Conservation (phyloP, 495 filamentous ascomycete genomes). For the Thozetella sp. region DNA sequence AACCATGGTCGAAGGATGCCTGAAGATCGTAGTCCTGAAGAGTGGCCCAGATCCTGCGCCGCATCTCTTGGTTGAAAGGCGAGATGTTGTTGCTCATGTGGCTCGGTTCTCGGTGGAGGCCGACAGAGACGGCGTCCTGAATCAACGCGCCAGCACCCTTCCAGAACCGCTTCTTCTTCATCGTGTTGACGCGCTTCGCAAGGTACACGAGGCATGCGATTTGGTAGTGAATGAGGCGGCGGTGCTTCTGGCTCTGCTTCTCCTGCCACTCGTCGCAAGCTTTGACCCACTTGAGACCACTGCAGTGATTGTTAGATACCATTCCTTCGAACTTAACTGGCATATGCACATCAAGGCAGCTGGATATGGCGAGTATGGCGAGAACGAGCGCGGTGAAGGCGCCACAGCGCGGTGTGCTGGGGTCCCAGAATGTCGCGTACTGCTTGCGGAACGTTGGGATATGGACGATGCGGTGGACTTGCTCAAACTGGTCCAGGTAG, state of each 20-base stretch:
- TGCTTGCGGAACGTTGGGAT: conserved; percentile 43
- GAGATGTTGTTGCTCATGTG: conserved; percentile 31
- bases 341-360: conserved; percentile 30
- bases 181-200: conserved; percentile 42
- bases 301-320: conserved; percentile 26
- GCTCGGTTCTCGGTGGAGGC: conserved; percentile 54
- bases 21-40: conserved; percentile 64
- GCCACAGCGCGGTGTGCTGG: conserved; percentile 32
- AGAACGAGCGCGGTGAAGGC: conserved; percentile 48
- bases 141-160: conserved; percentile 53
- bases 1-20: conserved; percentile 58
- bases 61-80: conserved; percentile 65
- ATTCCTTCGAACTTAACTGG: conserved; percentile 36
- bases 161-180: conserved; percentile 58
- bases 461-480: conserved; percentile 47
- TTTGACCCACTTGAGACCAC: conserved; percentile 37
- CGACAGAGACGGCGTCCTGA: conserved; percentile 57
- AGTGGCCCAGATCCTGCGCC: conserved; percentile 65
- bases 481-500: conserved; percentile 47
- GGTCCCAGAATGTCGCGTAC: conserved; percentile 46
- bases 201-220: conserved; percentile 44
- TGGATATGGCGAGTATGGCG: conserved; percentile 39
- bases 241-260: conserved; percentile 41
- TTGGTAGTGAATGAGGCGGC: conserved; percentile 44
- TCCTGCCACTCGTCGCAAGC: conserved; percentile 36